Evolutionary conservation across 495 filamentous ascomycete genomes (phyloP), one percentile per base, ranked within the genome.

Genomic region (Rhizodiscina lignyota): DNA sequence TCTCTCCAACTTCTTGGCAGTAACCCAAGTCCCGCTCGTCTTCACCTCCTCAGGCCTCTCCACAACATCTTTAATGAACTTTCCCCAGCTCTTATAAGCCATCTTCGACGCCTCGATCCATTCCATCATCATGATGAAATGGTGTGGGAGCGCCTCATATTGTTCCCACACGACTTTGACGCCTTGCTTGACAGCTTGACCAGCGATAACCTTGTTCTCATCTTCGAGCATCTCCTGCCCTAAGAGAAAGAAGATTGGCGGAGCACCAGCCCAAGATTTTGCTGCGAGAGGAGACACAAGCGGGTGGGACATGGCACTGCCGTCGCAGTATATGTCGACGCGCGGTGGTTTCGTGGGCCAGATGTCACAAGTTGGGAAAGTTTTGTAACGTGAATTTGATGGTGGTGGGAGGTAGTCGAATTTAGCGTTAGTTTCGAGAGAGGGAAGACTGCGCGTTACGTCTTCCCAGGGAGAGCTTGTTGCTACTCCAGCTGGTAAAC

Each of bases 131-230:
- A 75, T 44, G 0, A 64, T 73, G 50, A 91, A 92, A 39, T 77
- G 81, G 49, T 96, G 87, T 30, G 86, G 85, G 83, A 93, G 91
- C 1, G 74, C 77, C 53, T 87, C 80, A 44, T 73, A 92, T 53
- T 83, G 67, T 47, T 85, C 73, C 26, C 72, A 77, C 21, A 70
- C 57, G 4, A 93, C 70, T 1, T 52, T 43, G 1, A 79, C 79
- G 10, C 77, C 76, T 11, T 75, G 72, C 4, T 49, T 44, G 20
- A 66, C 61, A 2, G 82, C 59, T 22, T 66, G 63, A 5, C 64
- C 55, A 10, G 77, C 79, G 4, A 81, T 37, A 24, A 73, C 66
- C 29, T 66, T 59, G 35, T 62, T 69, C 47, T 89, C 82, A 51
- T 94, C 84, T 1, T 71, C 55, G 18, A 94, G 64, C 39, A 70